Percentiles rank a stretch among this genome's conserved stretches.
phyloP scores from a whole-genome alignment of 768 basidiomycete species.

The Grammothele lineata region DNA sequence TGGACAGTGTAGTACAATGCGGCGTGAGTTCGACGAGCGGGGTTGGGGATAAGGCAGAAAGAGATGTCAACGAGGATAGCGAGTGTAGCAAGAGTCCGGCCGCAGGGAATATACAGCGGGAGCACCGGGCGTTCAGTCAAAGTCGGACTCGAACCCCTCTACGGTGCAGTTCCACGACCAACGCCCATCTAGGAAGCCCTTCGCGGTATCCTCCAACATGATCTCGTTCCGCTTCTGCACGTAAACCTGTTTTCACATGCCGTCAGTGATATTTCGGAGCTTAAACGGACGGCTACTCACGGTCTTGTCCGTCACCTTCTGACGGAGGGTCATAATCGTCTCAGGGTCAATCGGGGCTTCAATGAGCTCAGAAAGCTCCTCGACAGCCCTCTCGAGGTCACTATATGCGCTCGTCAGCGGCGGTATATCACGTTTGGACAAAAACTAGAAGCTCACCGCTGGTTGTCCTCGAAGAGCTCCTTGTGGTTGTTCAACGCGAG shows the following conservation, averaged over 20 bases:
- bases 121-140: too few species aligned
- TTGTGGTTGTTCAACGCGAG: slow-evolving; percentile 88
- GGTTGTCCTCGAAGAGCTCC: slow-evolving; percentile 96
- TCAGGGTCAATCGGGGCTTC: slow-evolving; percentile 90
- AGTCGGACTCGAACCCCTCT: slow-evolving; percentile 63
- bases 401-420: slow-evolving; percentile 33
- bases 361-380: slow-evolving; percentile 88
- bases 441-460: slow-evolving; percentile 49
- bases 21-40: too few species aligned
- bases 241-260: slow-evolving; percentile 53
- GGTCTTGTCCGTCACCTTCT: slow-evolving; percentile 95
- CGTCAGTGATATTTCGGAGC: slow-evolving; percentile 1
- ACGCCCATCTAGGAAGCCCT: slow-evolving; percentile 80
- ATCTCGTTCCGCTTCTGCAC: slow-evolving; percentile 98
- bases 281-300: slow-evolving; percentile 38
- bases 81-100: too few species aligned
- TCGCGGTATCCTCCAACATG: slow-evolving; percentile 90
- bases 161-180: slow-evolving; percentile 79
- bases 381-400: slow-evolving; percentile 92
- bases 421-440: not conserved
- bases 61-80: too few species aligned
- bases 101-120: too few species aligned
- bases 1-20: too few species aligned
- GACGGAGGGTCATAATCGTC: slow-evolving; percentile 72
- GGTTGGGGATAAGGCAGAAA: too few species aligned